A percentile compares a stretch with the other conserved stretches of the same genome.
phyloP scores from a whole-genome alignment of 1,284 basidiomycete species.

The Ceratobasidium sp. region DNA sequence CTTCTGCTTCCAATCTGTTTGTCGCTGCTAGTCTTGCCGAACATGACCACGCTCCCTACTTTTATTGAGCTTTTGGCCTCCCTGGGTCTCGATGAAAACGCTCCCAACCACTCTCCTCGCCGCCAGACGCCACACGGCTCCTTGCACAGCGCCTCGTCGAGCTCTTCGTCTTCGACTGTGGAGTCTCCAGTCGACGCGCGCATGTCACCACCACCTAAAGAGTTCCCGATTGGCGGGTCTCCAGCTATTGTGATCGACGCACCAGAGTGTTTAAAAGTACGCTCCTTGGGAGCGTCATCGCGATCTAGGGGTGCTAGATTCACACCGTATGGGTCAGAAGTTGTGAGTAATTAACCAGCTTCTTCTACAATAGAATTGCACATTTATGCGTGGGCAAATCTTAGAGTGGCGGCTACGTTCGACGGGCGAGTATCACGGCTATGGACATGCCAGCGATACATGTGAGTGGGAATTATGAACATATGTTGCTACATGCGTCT shows the following conservation, averaged over 20 bases:
- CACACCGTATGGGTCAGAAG: constrained; percentile 41
- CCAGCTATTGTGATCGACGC: constrained; percentile 44
- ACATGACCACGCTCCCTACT: constrained; percentile 47
- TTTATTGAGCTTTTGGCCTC: constrained; percentile 47
- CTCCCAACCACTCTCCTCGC: constrained; percentile 7
- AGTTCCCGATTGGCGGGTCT: constrained; percentile 6
- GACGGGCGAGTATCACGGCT: constrained; percentile 31
- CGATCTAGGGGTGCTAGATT: constrained; percentile 36
- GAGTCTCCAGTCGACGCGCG: constrained; percentile 31
- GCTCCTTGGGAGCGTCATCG: constrained; percentile 31
- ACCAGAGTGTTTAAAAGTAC: constrained; percentile 37
- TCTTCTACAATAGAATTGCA: not conserved
- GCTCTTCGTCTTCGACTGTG: constrained; percentile 12
- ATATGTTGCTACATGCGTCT: not conserved
- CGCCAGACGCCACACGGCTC: constrained; percentile 30
- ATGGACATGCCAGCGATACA: constrained; percentile 40
- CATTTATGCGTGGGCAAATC: constrained; percentile 17
- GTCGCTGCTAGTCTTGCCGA: constrained; percentile 40
- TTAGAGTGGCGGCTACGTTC: constrained; percentile 40
- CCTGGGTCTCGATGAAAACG: constrained; percentile 43
- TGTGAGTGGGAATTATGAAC: constrained; percentile 11
- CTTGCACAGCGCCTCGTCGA: constrained; percentile 15
- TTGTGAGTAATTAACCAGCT: constrained; percentile 27
- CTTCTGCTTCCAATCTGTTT: constrained; percentile 37
- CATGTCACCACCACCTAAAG: constrained; percentile 18